phyloP scores from a whole-genome alignment of 768 basidiomycete genomes.

The Mycena amicta region DNA sequence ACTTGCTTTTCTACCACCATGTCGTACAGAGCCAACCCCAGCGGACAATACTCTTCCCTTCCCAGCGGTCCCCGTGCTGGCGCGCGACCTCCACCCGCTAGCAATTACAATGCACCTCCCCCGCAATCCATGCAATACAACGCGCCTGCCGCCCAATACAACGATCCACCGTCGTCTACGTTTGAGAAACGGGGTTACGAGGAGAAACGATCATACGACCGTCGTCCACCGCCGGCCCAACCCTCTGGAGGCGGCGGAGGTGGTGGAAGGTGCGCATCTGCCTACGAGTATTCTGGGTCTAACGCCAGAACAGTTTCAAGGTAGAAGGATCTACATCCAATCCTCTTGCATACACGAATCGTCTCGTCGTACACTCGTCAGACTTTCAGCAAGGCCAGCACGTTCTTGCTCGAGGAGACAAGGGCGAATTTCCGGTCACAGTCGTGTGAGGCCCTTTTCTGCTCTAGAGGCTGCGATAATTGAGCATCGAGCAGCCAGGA shows the following conservation, averaged over 20 bases:
- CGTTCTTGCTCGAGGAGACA: conserved; percentile 56
- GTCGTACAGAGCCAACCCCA: conserved; percentile 19
- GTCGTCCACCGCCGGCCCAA: conserved; percentile 36
- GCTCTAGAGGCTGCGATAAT: not conserved
- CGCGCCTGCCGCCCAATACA: conserved; percentile 45
- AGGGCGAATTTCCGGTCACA: conserved; percentile 71
- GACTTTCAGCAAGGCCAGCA: conserved; percentile 79
- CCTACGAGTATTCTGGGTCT: not conserved
- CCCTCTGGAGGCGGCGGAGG: conserved; percentile 12
- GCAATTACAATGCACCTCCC: conserved; percentile 6
- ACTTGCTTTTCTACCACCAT: conserved; percentile 29
- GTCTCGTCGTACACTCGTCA: conserved; percentile 74
- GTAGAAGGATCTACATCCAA: conserved; percentile 67
- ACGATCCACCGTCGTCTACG: conserved; percentile 50
- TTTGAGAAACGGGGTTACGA: conserved; percentile 47
- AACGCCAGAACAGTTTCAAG: conserved; percentile 40
- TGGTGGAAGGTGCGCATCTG: conserved; percentile 31
- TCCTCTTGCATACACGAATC: conserved; percentile 76
- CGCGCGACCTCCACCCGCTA: conserved; percentile 31
- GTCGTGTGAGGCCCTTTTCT: conserved; percentile 54
- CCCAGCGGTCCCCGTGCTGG: conserved; percentile 38
- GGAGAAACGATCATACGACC: conserved; percentile 49
- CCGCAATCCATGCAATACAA: conserved; percentile 46
- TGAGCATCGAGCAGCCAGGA: conserved; percentile 60
- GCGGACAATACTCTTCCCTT: conserved; percentile 27